phyloP scores from a whole-genome alignment of 1,284 basidiomycete species.

The Clitocybe nebularis region DNA sequence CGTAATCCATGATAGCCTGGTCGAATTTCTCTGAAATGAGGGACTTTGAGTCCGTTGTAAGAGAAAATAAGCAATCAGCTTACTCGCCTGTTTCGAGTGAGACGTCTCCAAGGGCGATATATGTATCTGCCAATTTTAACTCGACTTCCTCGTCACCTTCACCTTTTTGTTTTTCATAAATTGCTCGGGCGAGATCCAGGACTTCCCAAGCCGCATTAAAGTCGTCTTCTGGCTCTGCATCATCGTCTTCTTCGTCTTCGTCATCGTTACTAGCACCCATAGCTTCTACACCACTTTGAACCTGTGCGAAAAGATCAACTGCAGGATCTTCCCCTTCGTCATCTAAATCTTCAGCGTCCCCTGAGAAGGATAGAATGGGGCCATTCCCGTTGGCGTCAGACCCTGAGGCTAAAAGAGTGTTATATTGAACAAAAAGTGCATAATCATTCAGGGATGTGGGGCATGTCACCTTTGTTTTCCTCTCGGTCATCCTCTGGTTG shows the following conservation, averaged over 20 bases:
- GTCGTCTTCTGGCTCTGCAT: constrained; percentile 83
- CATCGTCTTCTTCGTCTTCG: constrained; percentile 53
- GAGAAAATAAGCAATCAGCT: background rate
- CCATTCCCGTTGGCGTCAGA: constrained; percentile 34
- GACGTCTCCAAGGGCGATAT: constrained; percentile 82
- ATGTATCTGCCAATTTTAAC: constrained; percentile 81
- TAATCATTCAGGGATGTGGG: no score
- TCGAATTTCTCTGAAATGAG: constrained; percentile 79
- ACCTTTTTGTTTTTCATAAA: constrained; percentile 67
- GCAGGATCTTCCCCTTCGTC: constrained; percentile 36
- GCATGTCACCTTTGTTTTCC: constrained; percentile 35
- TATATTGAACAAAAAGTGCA: no score
- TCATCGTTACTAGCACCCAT: constrained; percentile 36
- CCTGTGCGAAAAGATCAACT: constrained; percentile 60
- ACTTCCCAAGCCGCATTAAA: constrained; percentile 95
- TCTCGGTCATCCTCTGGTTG: constrained; percentile 53
- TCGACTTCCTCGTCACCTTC: constrained; percentile 54
- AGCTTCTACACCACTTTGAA: constrained; percentile 38
- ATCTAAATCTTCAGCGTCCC: constrained; percentile 60
- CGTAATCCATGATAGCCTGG: constrained; percentile 83
- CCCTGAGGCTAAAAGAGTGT: constrained; percentile 10
- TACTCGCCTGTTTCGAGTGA: constrained; percentile 81
- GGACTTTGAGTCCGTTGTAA: constrained; percentile 8
- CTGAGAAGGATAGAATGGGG: constrained; percentile 70
- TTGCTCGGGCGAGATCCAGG: constrained; percentile 79